Percentiles rank a stretch among this genome's conserved stretches.
phyloP scores from a whole-genome alignment of 495 filamentous ascomycete genomes.

The Gamarada debralockiae region DNA sequence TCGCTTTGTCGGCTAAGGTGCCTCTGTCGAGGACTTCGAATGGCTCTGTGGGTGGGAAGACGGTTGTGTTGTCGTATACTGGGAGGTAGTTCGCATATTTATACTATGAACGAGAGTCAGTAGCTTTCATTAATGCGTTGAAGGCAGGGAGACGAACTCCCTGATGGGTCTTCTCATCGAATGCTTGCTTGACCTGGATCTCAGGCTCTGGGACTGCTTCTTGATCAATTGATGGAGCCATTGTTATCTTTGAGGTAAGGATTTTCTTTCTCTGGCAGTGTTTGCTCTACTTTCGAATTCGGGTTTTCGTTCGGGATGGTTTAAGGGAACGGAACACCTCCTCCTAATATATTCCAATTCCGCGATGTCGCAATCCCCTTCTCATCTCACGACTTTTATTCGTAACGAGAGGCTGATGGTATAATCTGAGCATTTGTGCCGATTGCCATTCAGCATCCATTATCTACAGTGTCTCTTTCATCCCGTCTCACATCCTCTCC shows the following conservation, averaged over 20 bases:
- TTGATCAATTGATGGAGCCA: conserved; percentile 11
- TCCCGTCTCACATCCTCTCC: too few species aligned
- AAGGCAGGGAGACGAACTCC: not conserved
- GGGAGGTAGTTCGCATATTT: conserved; percentile 61
- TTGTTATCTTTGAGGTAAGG: not conserved
- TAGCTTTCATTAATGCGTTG: too few species aligned
- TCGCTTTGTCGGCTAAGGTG: conserved; percentile 60
- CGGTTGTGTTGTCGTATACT: conserved; percentile 57
- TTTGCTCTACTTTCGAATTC: not conserved
- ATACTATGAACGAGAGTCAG: conserved; percentile 28
- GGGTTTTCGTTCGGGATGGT: not conserved
- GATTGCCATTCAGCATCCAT: too few species aligned
- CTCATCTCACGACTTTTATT: not conserved
- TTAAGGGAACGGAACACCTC: not conserved
- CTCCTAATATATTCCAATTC: not conserved
- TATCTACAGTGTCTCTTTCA: too few species aligned
- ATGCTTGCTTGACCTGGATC: conserved; percentile 8
- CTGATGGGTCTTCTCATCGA: conserved; percentile 3
- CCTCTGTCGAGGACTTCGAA: conserved; percentile 72
- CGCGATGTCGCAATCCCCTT: not conserved
- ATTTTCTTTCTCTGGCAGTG: not conserved
- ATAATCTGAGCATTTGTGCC: too few species aligned
- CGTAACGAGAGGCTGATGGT: too few species aligned
- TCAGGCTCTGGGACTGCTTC: conserved; percentile 1
- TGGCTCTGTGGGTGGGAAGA: conserved; percentile 57